These are phyloP conservation scores for Trichoderma polysporum DNA, from an alignment of 2,329 filamentous ascomycete species.

Conservation along the genomic window DNA sequence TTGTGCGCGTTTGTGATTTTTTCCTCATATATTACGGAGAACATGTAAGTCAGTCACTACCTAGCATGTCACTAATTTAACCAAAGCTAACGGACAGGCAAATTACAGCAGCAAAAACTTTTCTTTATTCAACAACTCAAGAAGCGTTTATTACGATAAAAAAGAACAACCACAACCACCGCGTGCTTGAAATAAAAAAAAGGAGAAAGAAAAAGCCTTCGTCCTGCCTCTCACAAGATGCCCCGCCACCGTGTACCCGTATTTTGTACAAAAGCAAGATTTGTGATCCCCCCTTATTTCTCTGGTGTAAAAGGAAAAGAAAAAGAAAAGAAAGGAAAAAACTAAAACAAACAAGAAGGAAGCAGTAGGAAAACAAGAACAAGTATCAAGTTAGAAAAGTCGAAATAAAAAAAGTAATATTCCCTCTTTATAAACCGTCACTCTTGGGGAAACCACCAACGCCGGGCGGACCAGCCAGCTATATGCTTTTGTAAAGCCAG, in stretches of 20 bases:
- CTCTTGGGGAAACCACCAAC: conserved; percentile 14
- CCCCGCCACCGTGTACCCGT: not conserved
- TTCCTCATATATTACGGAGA: no score
- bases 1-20: no score
- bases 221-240: not conserved
- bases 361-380: not conserved
- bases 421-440: conserved; percentile 18
- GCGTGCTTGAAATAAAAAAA: not conserved
- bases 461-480: conserved; percentile 18
- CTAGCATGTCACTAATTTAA: not conserved
- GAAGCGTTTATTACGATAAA: conserved; percentile 1
- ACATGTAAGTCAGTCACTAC: not conserved
- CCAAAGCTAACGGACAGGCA: no score
- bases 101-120: not conserved
- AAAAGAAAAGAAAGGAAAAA: not conserved
- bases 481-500: conserved; percentile 9
- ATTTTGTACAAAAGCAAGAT: not conserved
- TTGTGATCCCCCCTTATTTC: not conserved
- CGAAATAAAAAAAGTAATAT: not conserved
- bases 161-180: not conserved
- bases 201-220: not conserved
- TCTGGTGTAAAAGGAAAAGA: not conserved
- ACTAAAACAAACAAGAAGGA: not conserved
- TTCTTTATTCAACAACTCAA: not conserved
- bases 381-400: not conserved